phyloP scores from a whole-genome alignment of 2,329 filamentous ascomycete species.

The Ustulina deusta region DNA sequence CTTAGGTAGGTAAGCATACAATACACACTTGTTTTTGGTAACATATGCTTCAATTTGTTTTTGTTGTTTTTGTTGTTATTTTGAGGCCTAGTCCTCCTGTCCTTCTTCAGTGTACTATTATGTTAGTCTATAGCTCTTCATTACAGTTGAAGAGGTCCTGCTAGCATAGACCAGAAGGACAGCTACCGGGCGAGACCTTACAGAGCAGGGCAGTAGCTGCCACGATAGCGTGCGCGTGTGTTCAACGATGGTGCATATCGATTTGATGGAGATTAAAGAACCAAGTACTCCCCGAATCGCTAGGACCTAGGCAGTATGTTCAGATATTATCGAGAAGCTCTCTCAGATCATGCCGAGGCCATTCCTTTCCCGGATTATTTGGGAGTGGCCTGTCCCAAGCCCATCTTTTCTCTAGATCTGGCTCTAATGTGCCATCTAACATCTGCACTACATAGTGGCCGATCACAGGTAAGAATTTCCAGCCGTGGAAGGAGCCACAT shows the following conservation, averaged over 20 bases:
- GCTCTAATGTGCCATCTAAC: constrained; percentile 60
- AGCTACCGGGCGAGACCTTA: constrained; percentile 27
- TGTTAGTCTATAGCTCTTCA: constrained; percentile 30
- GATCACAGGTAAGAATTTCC: constrained; percentile 74
- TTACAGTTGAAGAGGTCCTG: background rate
- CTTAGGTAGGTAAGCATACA: no score
- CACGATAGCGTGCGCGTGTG: constrained; percentile 11
- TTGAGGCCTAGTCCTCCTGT: no score
- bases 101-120: no score
- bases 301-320: background rate
- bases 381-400: constrained; percentile 71
- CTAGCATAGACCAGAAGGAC: background rate
- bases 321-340: constrained; percentile 54
- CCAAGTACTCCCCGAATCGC: background rate
- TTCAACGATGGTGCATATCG: constrained; percentile 29
- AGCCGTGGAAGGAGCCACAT: constrained; percentile 75
- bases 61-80: no score
- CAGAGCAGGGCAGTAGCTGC: constrained; percentile 30
- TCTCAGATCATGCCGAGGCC: constrained; percentile 68
- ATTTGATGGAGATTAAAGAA: constrained; percentile 14
- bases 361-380: constrained; percentile 66
- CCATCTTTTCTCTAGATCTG: constrained; percentile 62
- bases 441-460: constrained; percentile 72
- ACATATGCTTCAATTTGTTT: no score
- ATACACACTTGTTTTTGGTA: no score